Evolutionary conservation across 768 basidiomycete genomes (phyloP), one percentile per base, ranked within the genome.

Genomic region (Cystofilobasidium bisporidii): DNA sequence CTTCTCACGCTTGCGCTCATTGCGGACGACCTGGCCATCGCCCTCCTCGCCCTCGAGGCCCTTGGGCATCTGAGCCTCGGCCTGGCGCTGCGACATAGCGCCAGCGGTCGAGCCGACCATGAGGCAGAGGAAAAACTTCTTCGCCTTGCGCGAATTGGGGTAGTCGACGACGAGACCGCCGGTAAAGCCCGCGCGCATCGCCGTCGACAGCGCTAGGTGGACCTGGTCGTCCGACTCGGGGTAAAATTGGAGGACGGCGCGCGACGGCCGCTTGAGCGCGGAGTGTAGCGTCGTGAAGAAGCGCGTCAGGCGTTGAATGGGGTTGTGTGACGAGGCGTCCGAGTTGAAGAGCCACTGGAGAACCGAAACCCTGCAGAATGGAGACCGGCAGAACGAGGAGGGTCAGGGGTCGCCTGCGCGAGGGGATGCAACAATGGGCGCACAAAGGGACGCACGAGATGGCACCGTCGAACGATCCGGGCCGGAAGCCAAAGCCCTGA

Each of bases 321-420:
- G 80, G 12, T 78, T 79, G 70, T 80, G 78, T 1, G 75, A 87
- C 8, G 91, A 86, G 33, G 91, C 88, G 76, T 98, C 96, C 30
- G 94, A 93, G 76, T 97, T 99, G 67, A 97, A 82, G 3, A 99
- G 81, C 96, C 96, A 99, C 79, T 99, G 96, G 8, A 99, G 80
- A n/a, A 97, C 94, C 30, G 96, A 99, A 73, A 99, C 88, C 74
- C 94, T 98, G 74, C 30, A 4, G 26, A 57, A 41, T 22, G 40
- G 12, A 28, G 32, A 43, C 60, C 26, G 48, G 62, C 59, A 28
- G 40, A 60, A 32, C 50, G 20, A 62, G 36, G 4, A 24, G 48
- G 20, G 3, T 6, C 11, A 33, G 33, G 24, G 2, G 43, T 57
- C 30, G n/a, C n/a, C n/a, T n/a, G n/a, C n/a, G n/a, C n/a, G n/a